phyloP scores from a whole-genome alignment of 306 rosid species.

The Acacia acuminata region DNA sequence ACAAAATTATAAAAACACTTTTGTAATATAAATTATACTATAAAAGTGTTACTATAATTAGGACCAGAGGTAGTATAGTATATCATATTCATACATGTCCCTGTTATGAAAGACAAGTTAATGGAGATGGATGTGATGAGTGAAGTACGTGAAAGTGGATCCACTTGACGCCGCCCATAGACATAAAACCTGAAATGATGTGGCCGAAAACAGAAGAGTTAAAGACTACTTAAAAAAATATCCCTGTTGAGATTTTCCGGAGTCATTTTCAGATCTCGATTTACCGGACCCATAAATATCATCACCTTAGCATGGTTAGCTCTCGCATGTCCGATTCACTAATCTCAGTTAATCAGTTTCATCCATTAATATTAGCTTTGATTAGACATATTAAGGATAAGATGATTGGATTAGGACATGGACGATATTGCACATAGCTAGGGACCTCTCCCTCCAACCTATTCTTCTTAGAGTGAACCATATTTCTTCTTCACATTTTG shows the following conservation, averaged over 20 bases:
- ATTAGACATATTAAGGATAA: constrained; percentile 3
- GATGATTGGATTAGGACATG: not conserved
- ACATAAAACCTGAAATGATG: not conserved
- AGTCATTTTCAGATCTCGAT: not conserved
- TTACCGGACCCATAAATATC: not conserved
- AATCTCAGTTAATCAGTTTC: not conserved
- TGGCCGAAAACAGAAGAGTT: not conserved
- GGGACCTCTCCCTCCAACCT: not conserved
- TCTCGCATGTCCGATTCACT: not conserved
- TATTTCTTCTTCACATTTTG: not conserved
- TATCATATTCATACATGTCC: not conserved
- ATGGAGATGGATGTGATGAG: not conserved
- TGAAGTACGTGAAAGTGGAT: not conserved
- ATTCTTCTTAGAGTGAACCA: not conserved
- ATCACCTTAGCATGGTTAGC: not conserved
- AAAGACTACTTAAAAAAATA: not conserved
- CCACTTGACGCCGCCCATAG: not conserved
- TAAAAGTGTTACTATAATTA: too few species aligned
- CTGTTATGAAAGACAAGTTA: not conserved
- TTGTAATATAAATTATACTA: too few species aligned
- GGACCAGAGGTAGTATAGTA: too few species aligned
- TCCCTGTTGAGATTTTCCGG: not conserved
- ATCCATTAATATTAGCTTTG: not conserved
- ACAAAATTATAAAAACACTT: not conserved
- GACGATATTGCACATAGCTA: not conserved